Base-by-base conservation (phyloP, 2,329 filamentous ascomycete genomes). In the Blumeriella jaapii region DNA sequence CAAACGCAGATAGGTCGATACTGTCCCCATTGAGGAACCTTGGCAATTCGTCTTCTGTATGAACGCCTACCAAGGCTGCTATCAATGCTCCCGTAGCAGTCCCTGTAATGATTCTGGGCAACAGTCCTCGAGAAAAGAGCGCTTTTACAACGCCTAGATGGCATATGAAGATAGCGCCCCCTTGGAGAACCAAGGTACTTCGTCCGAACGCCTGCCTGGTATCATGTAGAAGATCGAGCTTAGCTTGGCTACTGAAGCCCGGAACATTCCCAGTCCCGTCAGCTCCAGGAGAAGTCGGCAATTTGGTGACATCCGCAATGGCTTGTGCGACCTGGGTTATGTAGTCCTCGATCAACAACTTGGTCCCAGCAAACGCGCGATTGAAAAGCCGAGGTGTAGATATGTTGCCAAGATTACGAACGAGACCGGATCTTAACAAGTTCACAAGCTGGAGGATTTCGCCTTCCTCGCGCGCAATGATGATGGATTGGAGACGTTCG, bases 351-450 rank as follows among this genome's bases (percentile, higher is more conserved):
- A 95, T 93, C 30, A 94, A 62, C 34, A 82, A 72, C 56, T 95
- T 95, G 1, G 87, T 94, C 11, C 87, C 87, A 1, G 82, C 80
- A 54, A 91, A 91, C 9, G 84, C 81, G 39, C 79, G 72, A 50
- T 87, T 87, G 61, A 86, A 95, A 1, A 95, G 65, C 44, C 77
- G 77, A 2, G 83, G 75, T 1, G 79, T 73, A 1, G 83, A 84
- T 49, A 95, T 93, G 55, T 93, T 93, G 39, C 85, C 87, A n/a
- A 93, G 65, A 52, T 95, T 94, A 22, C 87, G 76, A 18, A 93
- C 71, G 12, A 81, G 65, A 3, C 76, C 85, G 10, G 83, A 85
- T 16, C 85, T 78, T 24, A 94, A 67, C 12, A 93, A 68, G 53
- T 86, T 86, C 40, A 86, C 76, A 6, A 94, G 65, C 11, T 73